Conservation (phyloP, 169 alveolate genomes). For the Toxoplasma gondii region DNA sequence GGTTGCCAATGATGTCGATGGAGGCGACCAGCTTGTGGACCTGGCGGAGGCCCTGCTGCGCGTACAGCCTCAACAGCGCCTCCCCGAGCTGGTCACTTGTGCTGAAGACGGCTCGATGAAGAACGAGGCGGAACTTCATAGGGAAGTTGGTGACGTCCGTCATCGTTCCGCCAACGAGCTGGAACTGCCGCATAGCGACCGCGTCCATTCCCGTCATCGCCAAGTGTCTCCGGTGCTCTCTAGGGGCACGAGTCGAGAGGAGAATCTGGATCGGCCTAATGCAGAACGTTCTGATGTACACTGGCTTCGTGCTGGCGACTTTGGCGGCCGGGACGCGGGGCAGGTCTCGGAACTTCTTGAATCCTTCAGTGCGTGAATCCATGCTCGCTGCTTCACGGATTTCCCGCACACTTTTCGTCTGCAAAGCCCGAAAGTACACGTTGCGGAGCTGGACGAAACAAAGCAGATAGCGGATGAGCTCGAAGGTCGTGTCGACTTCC, state of each 20-base stretch:
- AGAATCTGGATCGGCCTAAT: conserved; percentile 60
- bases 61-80: conserved; percentile 41
- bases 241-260: conserved; percentile 53
- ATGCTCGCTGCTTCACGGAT: conserved; percentile 61
- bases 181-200: conserved; percentile 51
- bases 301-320: background rate
- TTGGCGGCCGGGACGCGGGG: conserved; percentile 38
- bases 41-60: conserved; percentile 65
- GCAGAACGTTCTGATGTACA: conserved; percentile 54
- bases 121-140: conserved; percentile 54
- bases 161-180: conserved; percentile 56
- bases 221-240: conserved; percentile 40
- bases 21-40: conserved; percentile 66
- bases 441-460: conserved; percentile 22
- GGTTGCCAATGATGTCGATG: conserved; percentile 64
- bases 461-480: conserved; percentile 37
- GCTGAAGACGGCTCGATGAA: conserved; percentile 54
- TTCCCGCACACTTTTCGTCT: conserved; percentile 43
- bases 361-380: conserved; percentile 42
- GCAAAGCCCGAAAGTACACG: conserved; percentile 52
- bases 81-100: conserved; percentile 60
- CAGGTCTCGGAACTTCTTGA: conserved; percentile 47
- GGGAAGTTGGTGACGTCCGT: conserved; percentile 66
- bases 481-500: conserved; percentile 65
- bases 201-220: background rate